Conservation (phyloP, 768 basidiomycete species). For the Asterophora lycoperdoides region DNA sequence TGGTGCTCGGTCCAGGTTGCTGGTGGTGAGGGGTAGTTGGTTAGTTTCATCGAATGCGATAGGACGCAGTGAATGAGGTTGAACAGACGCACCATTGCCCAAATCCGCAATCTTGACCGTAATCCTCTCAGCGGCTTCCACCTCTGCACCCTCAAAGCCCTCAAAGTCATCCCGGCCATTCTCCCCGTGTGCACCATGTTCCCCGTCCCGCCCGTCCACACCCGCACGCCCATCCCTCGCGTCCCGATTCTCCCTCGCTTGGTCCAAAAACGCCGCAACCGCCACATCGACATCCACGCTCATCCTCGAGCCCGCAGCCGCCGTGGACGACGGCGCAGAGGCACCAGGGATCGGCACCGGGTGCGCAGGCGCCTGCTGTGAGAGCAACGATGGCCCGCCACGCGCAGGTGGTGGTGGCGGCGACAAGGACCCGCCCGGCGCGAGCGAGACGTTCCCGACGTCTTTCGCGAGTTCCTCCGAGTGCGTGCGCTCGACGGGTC, state of each 20-base stretch:
- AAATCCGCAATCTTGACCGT: slow-evolving; percentile 99
- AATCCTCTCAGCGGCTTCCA: slow-evolving; percentile 55
- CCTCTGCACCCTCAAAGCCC: not conserved
- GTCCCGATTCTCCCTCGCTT: too few species aligned
- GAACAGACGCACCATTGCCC: slow-evolving; percentile 93
- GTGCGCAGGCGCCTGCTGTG: slow-evolving; percentile 57
- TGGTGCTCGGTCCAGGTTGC: slow-evolving; percentile 93
- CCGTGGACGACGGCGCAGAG: slow-evolving; percentile 5
- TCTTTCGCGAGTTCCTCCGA: slow-evolving; percentile 33
- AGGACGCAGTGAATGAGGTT: too few species aligned
- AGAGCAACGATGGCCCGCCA: slow-evolving; percentile 64
- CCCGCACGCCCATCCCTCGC: too few species aligned
- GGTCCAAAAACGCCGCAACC: slow-evolving; percentile 12
- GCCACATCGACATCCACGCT: slow-evolving; percentile 17
- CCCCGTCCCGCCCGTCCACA: not conserved
- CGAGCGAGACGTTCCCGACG: slow-evolving; percentile 37
- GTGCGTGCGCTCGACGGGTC: slow-evolving; percentile 15
- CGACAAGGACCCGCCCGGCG: slow-evolving; percentile 4
- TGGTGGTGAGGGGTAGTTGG: slow-evolving; percentile 19
- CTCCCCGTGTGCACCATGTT: slow-evolving; percentile 28
- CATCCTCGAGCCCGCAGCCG: slow-evolving; percentile 2
- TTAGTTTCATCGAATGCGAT: too few species aligned
- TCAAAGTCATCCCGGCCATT: slow-evolving; percentile 8
- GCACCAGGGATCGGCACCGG: slow-evolving; percentile 23
- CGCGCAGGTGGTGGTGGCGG: not conserved